Percentiles rank a stretch among this genome's conserved stretches.
Evolutionary conservation across 1,139 yeast genomes (phyloP).

Genomic region (Taphrina deformans): DNA sequence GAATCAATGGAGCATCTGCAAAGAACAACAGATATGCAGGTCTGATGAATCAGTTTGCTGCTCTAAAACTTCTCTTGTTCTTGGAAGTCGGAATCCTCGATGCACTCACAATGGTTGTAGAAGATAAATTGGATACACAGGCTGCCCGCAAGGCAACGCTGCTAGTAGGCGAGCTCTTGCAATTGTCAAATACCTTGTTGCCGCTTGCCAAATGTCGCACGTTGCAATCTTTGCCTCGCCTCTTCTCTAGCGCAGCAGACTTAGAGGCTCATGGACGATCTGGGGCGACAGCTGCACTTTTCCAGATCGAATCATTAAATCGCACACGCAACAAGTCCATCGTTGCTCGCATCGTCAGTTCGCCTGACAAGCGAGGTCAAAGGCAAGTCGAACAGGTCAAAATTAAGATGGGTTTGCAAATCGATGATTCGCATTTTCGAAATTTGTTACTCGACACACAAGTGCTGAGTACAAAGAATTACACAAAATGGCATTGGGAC

Average conservation of each 20-base stretch:
- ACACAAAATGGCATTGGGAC: conserved; percentile 86
- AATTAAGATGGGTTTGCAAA: conserved; percentile 53
- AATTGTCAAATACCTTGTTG: conserved; percentile 56
- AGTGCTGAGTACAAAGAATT: conserved; percentile 76
- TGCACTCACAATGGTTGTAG: conserved; percentile 52
- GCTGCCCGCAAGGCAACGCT: conserved; percentile 62
- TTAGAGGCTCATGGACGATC: conserved; percentile 39
- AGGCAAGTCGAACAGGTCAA: conserved; percentile 49
- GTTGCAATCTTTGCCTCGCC: conserved; percentile 44
- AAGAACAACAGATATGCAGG: conserved; percentile 1
- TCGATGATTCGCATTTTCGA: conserved; percentile 73
- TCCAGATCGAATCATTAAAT: conserved; percentile 49
- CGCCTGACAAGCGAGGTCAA: conserved; percentile 43
- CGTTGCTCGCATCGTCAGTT: not conserved
- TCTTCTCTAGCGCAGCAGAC: conserved; percentile 44
- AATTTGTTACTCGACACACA: conserved; percentile 65
- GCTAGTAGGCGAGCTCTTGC: conserved; percentile 62
- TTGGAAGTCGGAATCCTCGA: conserved; percentile 59
- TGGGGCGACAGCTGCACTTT: conserved; percentile 45
- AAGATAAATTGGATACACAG: conserved; percentile 51
- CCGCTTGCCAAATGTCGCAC: conserved; percentile 48
- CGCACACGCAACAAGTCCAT: conserved; percentile 31
- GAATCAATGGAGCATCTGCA: not conserved
- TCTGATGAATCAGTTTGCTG: conserved; percentile 57
- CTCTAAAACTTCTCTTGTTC: conserved; percentile 57